phyloP scores from a whole-genome alignment of 2,329 filamentous ascomycete species.

The Penicillium sp. region DNA sequence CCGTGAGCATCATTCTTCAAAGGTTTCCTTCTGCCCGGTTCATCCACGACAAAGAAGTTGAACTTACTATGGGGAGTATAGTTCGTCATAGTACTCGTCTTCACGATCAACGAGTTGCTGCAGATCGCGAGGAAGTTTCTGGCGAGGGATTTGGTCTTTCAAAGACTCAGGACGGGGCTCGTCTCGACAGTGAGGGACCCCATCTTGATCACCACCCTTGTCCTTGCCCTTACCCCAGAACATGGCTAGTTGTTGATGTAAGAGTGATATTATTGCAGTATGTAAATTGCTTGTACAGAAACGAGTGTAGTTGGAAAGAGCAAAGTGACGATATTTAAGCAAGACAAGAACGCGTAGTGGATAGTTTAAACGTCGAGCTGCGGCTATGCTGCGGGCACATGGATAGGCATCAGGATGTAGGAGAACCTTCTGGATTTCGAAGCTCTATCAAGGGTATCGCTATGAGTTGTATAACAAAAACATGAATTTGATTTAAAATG shows the following conservation, averaged over 20 bases:
- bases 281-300: background rate
- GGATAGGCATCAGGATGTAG: background rate
- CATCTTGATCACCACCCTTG: conserved; percentile 14
- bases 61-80: conserved; percentile 75
- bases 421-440: background rate
- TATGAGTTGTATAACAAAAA: background rate
- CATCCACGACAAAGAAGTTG: background rate
- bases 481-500: background rate
- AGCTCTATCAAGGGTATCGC: background rate
- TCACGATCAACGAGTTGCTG: conserved; percentile 58
- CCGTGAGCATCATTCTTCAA: background rate
- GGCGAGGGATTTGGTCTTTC: conserved; percentile 43
- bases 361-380: background rate
- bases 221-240: conserved; percentile 30
- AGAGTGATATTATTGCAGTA: background rate
- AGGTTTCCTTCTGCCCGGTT: background rate
- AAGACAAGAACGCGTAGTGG: background rate
- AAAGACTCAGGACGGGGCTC: conserved; percentile 28
- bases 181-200: conserved; percentile 15
- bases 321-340: background rate
- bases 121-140: conserved; percentile 51
- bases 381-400: background rate
- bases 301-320: background rate
- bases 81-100: conserved; percentile 70
- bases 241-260: conserved; percentile 18